phyloP scores from a whole-genome alignment of 169 alveolate genomes.

The Amoebophrya sp. region DNA sequence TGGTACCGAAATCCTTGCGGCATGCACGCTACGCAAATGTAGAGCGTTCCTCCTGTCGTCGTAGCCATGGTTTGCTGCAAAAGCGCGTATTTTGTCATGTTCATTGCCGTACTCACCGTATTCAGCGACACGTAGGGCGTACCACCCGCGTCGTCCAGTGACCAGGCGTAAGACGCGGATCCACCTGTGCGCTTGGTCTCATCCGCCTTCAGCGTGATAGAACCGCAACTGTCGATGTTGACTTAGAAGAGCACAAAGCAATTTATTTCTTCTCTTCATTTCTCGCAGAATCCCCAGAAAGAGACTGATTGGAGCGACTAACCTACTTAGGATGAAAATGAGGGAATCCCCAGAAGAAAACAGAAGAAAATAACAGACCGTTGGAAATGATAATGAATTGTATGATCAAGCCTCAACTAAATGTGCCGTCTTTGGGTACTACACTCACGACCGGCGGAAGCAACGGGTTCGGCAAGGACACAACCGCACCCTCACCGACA shows the following conservation, averaged over 20 bases:
- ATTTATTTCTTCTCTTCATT: too few relatives aligned
- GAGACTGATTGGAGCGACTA: too few relatives aligned
- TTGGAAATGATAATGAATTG: too few relatives aligned
- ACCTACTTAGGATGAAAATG: too few relatives aligned
- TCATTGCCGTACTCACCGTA: not conserved
- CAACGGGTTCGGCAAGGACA: not conserved
- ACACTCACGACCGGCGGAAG: not conserved
- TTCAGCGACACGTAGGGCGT: not conserved
- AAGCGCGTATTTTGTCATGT: not conserved
- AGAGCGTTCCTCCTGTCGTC: not conserved
- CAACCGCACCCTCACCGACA: constrained; percentile 19
- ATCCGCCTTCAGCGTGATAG: not conserved
- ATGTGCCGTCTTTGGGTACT: not conserved
- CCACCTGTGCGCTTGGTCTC: constrained; percentile 13
- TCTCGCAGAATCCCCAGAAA: too few relatives aligned
- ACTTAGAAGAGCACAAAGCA: too few relatives aligned
- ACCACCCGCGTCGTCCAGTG: not conserved
- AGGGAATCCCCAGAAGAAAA: too few relatives aligned
- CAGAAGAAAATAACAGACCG: too few relatives aligned
- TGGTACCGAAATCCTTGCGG: not conserved
- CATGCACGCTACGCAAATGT: constrained; percentile 16
- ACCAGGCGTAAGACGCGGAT: not conserved
- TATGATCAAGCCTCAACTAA: too few relatives aligned
- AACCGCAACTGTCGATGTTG: not conserved
- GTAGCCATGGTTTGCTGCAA: not conserved